Base-by-base conservation (phyloP, 1,284 basidiomycete species). In the Fomitopsis palustris region DNA sequence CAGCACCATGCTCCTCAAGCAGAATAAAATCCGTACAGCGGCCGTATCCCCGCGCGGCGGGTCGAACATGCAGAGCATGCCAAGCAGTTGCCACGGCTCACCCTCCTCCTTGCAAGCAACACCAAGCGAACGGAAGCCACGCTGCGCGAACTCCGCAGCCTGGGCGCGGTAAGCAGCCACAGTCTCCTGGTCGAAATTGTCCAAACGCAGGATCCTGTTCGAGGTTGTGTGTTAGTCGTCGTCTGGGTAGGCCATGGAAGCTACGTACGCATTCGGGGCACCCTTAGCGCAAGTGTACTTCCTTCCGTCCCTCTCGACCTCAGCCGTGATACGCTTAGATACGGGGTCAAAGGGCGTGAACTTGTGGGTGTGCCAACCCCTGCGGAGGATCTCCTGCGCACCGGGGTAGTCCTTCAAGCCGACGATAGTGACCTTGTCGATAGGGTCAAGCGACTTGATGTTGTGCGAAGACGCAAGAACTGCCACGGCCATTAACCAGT, bases 401-500 rank as follows among this genome's bases (percentile, higher is more conserved):
- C 27, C 47, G 4, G 58, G 58, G 38, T 55, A 59, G 54, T 59
- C 58, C 54, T 59, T 59, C 23, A 59, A 38, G 16, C 58, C 58
- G 54, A 59, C 38, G 31, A 59, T 56, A 2, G 54, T 59, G 19
- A 59, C 58, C 45, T 54, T 55, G 54, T 59, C 58, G 39, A 59
- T 59, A 21, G 58, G 58, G 31, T 59, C 58, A 17, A 59, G 54
- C 17, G 54, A 51, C 49, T 59, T 59, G 49, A 59, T 39, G 31
- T 59, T 59, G 54, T 59, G 58, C 29, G 58, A 59, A 2, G 58
- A 59, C n/a, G 58, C 53, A n/a, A 59, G 54, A 7, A 59, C 58
- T 2, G 54, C 58, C 4, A 52, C 58, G 1, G 58, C 51, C 58
- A 59, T 59, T 27, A 59, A 53, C 58, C 58, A 59, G 45, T 55